Evolutionary conservation across 192 early-diverging fungal species (phyloP).

Genomic region (Lobosporangium transversale): DNA sequence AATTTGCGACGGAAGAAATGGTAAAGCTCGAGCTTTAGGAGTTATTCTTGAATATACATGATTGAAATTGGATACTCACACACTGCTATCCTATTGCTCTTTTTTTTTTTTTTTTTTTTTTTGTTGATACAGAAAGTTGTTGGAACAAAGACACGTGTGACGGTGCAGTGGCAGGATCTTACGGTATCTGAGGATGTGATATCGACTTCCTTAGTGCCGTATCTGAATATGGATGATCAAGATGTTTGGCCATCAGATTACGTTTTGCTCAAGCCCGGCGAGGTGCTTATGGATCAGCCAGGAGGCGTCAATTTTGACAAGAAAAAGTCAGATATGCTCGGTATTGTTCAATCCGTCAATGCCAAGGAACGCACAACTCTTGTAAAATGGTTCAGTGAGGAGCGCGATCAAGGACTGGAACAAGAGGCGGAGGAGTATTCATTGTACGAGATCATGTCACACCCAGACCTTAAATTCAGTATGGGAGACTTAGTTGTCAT

Average conservation of each 20-base stretch:
- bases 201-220: slow-evolving; percentile 41
- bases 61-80: too few relatives aligned
- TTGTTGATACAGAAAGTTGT: slow-evolving; percentile 29
- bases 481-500: slow-evolving; percentile 50
- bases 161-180: slow-evolving; percentile 55
- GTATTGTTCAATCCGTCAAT: slow-evolving; percentile 53
- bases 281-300: slow-evolving; percentile 36
- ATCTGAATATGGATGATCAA: slow-evolving; percentile 57
- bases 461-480: slow-evolving; percentile 52
- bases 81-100: too few relatives aligned
- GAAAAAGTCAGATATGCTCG: slow-evolving; percentile 50
- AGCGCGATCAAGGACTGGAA: slow-evolving; percentile 47
- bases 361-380: slow-evolving; percentile 37
- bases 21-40: too few relatives aligned
- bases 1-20: slow-evolving; percentile 46
- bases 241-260: slow-evolving; percentile 58
- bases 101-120: too few relatives aligned
- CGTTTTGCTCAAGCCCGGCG: slow-evolving; percentile 44
- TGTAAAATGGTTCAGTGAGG: slow-evolving; percentile 58
- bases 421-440: slow-evolving; percentile 45
- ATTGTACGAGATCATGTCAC: slow-evolving; percentile 54
- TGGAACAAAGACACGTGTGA: slow-evolving; percentile 40
- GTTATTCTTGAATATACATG: too few relatives aligned
- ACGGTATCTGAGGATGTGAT: slow-evolving; percentile 18
- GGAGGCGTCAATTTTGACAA: slow-evolving; percentile 40